Evolutionary conservation across 1,284 basidiomycete genomes (phyloP), one percentile per base, ranked within the genome.

Genomic region (Blastosporella zonata): DNA sequence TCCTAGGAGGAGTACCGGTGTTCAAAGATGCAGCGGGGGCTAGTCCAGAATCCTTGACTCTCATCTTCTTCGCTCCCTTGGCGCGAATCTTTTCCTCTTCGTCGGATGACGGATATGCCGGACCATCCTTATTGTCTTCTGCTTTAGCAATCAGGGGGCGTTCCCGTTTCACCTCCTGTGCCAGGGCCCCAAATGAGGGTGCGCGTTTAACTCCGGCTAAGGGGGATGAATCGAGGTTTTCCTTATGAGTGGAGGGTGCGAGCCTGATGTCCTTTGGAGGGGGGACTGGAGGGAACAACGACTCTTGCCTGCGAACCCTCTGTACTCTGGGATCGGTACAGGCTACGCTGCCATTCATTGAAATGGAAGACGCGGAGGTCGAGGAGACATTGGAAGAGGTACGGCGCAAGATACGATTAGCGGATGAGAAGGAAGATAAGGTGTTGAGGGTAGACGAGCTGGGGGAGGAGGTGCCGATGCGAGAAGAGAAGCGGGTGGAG

Each of bases 51-150:
- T 61, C 66, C 62, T 72, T 74, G 31, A 72, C 77, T 50, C 79
- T 75, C 46, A 75, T 67, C 64, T 84, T 85, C 73, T 89, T 89
- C 36, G 74, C 79, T 38, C 72, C 71, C 55, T 72, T 73, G 47
- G 70, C 73, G 35, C 83, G 75, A 35, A 75, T 59, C 61, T 81
- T 82, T 67, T 90, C 86, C 61, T 90, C 87, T 55, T 90, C 87
- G 56, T 90, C 87, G 20, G 84, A 86, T 15, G 84, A 85, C 15
- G 79, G 71, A 39, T 72, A 78, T 8, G 70, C 65, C 27, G 66
- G 57, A 21, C 59, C 56, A 22, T 66, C 58, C 50, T 64, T 62
- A 36, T 58, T 55, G 27, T 55, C 56, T 33, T 60, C 63, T n/a
- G 37, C 12, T 29, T 43, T 18, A 37, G 52, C 43, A 45, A 60